Evolutionary conservation across 768 basidiomycete species (phyloP), one percentile per base, ranked within the genome.

Genomic region (Lentinula lateritia): DNA sequence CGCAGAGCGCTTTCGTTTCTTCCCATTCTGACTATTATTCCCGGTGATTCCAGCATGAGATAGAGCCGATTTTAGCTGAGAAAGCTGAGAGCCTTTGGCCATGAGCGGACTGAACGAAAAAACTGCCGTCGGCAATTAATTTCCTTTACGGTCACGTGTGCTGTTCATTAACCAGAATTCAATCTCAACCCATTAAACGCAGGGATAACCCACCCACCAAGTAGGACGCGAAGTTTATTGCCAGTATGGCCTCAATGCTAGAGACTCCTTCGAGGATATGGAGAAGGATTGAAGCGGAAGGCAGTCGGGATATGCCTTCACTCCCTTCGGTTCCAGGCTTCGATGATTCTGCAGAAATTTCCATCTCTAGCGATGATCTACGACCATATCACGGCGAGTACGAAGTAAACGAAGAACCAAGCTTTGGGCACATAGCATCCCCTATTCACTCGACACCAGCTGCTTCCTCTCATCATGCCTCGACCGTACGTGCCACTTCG

Each of bases 211-310:
- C 38, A 38, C 12, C 6, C 3, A 39, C 7, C 53, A 34, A 56
- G 42, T 32, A 56, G 39, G 53, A 56, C 55, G 55, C 55, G 55
- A 48, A 18, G 20, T 18, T 20, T 23, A 57, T 35, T 41, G 16
- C 36, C 50, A 61, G 41, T 50, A 81, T 82, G 75, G 79, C 85
- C 68, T 78, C 78, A 15, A 72, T 83, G 74, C 78, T 85, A 8
- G 92, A 94, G 73, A 94, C 92, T 15, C 92, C 92, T 0, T 93
- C 92, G 28, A 80, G 91, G 48, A 86, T 94, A 68, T 90, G 88
- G 88, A 82, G 92, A 34, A 83, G 92, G 50, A 92, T 94, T 55
- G 85, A 93, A 71, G 87, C 82, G 0, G 76, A 82, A n/a, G 88
- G 92, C 66, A 83, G 85, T 62, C 73, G 78, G 64, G 90, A 92